phyloP scores from a whole-genome alignment of 2,329 filamentous ascomycete genomes.

The Pseudocercospora fuligena region DNA sequence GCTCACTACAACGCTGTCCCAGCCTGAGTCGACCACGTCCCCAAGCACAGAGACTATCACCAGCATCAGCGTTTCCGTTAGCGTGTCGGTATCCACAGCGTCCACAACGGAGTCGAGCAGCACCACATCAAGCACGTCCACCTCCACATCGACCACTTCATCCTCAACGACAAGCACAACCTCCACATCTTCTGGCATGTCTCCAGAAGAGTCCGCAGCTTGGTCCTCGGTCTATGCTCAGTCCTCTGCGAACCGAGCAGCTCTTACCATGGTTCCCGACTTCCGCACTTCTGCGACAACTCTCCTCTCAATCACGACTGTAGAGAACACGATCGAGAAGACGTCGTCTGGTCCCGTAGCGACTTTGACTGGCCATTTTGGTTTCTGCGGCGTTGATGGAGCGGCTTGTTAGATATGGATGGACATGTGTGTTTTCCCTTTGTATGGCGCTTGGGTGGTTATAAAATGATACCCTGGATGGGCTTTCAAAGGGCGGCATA shows the following conservation, averaged over 20 bases:
- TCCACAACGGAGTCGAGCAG: neutral
- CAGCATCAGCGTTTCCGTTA: neutral
- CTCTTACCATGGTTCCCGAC: neutral
- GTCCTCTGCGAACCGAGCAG: neutral
- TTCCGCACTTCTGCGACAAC: neutral
- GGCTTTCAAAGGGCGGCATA: neutral
- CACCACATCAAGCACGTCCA: neutral
- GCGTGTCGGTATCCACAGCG: neutral
- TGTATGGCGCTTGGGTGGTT: too few species aligned
- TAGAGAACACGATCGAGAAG: neutral
- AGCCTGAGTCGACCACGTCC: neutral
- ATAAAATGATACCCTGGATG: too few species aligned
- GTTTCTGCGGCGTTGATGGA: slow-evolving; percentile 3
- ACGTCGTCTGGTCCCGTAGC: neutral
- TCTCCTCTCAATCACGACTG: slow-evolving; percentile 1
- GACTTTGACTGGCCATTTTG: neutral
- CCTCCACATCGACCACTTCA: neutral
- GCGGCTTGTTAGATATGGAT: neutral
- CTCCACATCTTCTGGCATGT: neutral
- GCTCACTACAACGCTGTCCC: neutral
- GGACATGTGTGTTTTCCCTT: neutral
- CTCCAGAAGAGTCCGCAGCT: slow-evolving; percentile 4
- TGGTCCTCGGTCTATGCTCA: neutral
- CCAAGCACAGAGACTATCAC: neutral
- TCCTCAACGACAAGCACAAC: neutral